Base-by-base conservation (phyloP, 768 basidiomycete species). In the Pleurotus tuber-regium region DNA sequence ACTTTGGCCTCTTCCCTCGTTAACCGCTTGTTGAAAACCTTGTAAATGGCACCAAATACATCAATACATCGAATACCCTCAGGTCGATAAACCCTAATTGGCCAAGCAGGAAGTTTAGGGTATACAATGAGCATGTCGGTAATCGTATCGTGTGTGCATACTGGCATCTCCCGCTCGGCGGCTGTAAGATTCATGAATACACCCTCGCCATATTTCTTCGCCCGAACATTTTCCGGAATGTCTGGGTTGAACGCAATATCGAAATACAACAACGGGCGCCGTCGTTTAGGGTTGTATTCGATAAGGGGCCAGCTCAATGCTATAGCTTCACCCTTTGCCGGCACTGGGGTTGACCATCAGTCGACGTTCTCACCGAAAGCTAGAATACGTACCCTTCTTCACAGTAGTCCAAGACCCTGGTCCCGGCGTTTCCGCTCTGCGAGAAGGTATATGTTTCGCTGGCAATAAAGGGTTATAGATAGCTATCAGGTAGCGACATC, bases 1-100 rank as follows among this genome's bases (percentile, higher is more conserved):
- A 58, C 59, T 29, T 25, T 61, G 61, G 51, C 66, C 58, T 86
- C 82, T 28, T 72, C 67, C 19, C 59, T 57, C 1, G 76, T 75
- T 61, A 86, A 65, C 6, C 68, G 70, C 30, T 67, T 63, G 41
- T 73, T 63, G 54, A 76, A 80, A 4, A 72, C 65, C 36, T 77
- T 71, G 59, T 80, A 75, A 23, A 87, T 83, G 8, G 74, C 78
- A 49, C 75, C 63, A 59, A 85, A 83, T 28, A 87, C 73, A 46
- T 87, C 84, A 19, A 77, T 70, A 57, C 81, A 78, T 11, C 75
- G 66, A 50, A 86, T 68, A 10, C 77, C 76, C 35, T 62, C 63
- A 18, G 66, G 43, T 30, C 74, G 70, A 42, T 71, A 69, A 51
- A 82, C 72, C 71, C 71, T 73, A 29, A 61, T 60, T 11, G 69